These are phyloP conservation scores for Monilinia fructicola DNA, from an alignment of 2,329 filamentous ascomycete species.

Conservation along the genomic window DNA sequence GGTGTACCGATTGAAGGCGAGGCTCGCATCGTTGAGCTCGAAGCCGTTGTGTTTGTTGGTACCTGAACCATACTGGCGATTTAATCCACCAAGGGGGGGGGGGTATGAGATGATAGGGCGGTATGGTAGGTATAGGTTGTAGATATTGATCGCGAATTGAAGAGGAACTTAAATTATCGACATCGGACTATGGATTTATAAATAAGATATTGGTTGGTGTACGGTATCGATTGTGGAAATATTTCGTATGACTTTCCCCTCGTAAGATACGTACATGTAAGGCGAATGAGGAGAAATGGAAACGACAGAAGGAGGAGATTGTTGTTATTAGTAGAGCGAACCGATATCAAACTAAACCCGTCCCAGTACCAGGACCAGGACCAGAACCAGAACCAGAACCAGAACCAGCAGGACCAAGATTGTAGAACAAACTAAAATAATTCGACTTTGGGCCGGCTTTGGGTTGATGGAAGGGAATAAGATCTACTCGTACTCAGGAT, in stretches of 20 bases:
- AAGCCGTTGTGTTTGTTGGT: constrained; percentile 34
- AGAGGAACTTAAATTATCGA: constrained; percentile 30
- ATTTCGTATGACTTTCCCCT: not conserved
- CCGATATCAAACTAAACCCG: constrained; percentile 5
- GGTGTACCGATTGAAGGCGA: constrained; percentile 37
- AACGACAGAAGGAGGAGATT: not conserved
- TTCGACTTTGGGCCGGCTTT: not conserved
- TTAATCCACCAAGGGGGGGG: constrained; percentile 6
- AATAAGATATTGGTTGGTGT: constrained; percentile 9
- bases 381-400: too few relatives aligned
- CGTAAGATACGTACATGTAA: not conserved
- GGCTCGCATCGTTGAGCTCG: constrained; percentile 33
- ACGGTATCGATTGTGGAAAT: not conserved
- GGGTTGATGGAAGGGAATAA: too few relatives aligned
- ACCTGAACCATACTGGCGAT: constrained; percentile 40
- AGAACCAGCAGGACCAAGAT: too few relatives aligned
- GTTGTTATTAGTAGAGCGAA: too few relatives aligned
- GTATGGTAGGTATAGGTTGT: not conserved
- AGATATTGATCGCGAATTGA: constrained; percentile 10
- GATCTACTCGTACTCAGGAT: too few relatives aligned
- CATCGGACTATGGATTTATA: constrained; percentile 31
- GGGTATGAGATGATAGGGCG: not conserved
- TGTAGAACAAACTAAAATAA: not conserved
- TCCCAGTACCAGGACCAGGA: too few relatives aligned
- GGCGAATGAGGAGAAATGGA: not conserved